Percentiles rank a stretch among this genome's conserved stretches.
Evolutionary conservation across 129 eudicot genomes (phyloP).

Genomic region (Escallonia herrerae): DNA sequence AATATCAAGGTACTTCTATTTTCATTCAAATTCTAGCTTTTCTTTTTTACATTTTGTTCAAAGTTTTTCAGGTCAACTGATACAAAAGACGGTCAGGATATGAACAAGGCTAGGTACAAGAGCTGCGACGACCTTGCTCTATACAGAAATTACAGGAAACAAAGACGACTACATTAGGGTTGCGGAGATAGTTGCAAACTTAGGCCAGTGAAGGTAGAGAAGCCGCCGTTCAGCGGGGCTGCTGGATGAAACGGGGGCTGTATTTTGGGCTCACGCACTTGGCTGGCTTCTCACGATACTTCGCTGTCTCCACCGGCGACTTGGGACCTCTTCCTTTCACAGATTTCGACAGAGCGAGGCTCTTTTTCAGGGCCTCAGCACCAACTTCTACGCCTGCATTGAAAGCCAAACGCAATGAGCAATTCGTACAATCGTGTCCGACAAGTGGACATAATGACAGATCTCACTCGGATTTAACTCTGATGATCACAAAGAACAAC

Average conservation of each 20-base stretch:
- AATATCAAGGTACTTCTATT: background rate
- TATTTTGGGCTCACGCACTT: constrained; percentile 53
- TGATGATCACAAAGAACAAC: no score
- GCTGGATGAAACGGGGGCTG: constrained; percentile 65
- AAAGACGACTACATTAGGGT: constrained; percentile 5
- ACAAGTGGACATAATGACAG: no score
- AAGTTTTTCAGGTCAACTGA: constrained; percentile 39
- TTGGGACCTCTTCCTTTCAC: constrained; percentile 24
- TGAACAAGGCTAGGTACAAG: constrained; percentile 59
- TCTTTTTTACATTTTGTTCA: constrained; percentile 24
- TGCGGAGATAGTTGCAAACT: no score
- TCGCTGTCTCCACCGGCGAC: constrained; percentile 42
- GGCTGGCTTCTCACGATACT: constrained; percentile 80
- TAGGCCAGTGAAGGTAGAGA: no score
- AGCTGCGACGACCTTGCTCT: constrained; percentile 48
- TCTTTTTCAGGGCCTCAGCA: constrained; percentile 34
- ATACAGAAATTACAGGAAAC: constrained; percentile 51
- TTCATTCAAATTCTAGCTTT: constrained; percentile 11
- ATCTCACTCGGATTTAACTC: no score
- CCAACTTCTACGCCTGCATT: constrained; percentile 35
- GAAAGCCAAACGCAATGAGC: background rate
- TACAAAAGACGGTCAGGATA: constrained; percentile 44
- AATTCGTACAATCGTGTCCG: no score
- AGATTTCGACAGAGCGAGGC: constrained; percentile 34
- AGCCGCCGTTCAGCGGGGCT: constrained; percentile 49